Evolutionary conservation across 2,329 filamentous ascomycete genomes (phyloP), one percentile per base, ranked within the genome.

Genomic region (Orbilia quercus): DNA sequence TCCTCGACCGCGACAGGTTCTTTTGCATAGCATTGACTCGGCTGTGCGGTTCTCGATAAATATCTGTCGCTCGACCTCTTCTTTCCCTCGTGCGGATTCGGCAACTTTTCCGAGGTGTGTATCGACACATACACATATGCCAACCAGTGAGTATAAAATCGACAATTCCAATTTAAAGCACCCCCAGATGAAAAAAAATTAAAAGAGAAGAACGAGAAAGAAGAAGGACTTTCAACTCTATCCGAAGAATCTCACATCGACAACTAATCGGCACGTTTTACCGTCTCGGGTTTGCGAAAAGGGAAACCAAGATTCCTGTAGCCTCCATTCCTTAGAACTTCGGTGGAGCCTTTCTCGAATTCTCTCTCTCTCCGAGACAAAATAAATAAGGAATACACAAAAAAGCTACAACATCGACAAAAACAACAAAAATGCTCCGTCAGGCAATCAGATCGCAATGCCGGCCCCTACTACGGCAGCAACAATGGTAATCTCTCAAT

Each of bases 341-440:
- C 62, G 53, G 53, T 50, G 9, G 38, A 31, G 28, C 9, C 5
- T 31, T 31, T 31, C 9, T 31, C 28, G 28, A 31, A 31, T 23
- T 50, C 44, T 2, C 31, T 11, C 18, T 12, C 11, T n/a, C n/a
- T n/a, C n/a, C n/a, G n/a, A n/a, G n/a, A n/a, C n/a, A n/a, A n/a
- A n/a, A n/a, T n/a, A n/a, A n/a, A n/a, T n/a, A n/a, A n/a, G n/a
- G n/a, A n/a, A n/a, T n/a, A n/a, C n/a, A n/a, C 9, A 36, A 48
- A 50, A 40, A 25, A 28, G 22, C n/a, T n/a, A n/a, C n/a, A 50
- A 47, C 31, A 31, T 31, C 4, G 28, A 38, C n/a, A 20, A 31
- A 45, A 25, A 45, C 18, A 60, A 44, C 7, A 50, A 18, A 70
- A 58, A 73, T 73, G 69, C 55, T 73, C 54, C 69, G 69, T 60